phyloP scores from a whole-genome alignment of 345 rosid genomes.

The Psidium friedrichsthalianum region DNA sequence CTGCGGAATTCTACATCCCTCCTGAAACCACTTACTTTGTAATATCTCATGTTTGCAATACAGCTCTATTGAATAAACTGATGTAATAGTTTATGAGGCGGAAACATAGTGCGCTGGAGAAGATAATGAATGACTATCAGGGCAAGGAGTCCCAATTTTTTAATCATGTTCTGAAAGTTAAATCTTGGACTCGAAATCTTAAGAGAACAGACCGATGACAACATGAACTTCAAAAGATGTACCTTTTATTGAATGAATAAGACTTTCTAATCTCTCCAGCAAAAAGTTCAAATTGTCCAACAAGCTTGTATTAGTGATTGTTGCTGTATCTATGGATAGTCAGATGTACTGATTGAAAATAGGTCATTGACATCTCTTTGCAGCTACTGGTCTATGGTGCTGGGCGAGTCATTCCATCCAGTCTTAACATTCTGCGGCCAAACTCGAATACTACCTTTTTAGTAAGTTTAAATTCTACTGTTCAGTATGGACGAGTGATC shows the following conservation, averaged over 20 bases:
- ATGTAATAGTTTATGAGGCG: background rate
- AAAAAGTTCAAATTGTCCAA: background rate
- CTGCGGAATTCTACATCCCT: background rate
- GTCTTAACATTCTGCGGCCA: conserved; percentile 38
- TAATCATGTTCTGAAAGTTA: background rate
- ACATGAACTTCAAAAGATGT: background rate
- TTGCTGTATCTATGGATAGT: background rate
- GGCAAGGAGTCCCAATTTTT: background rate
- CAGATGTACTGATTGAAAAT: background rate
- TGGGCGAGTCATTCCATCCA: conserved; percentile 79
- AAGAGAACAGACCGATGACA: background rate
- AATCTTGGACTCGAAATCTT: background rate
- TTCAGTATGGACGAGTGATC: conserved; percentile 49
- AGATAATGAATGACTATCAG: background rate
- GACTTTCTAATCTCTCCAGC: background rate
- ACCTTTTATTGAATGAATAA: background rate
- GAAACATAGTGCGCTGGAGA: background rate
- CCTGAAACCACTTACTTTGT: background rate
- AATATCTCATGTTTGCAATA: background rate
- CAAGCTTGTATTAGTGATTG: background rate
- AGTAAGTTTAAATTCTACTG: conserved; percentile 47
- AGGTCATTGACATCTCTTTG: conserved; percentile 1
- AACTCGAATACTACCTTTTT: conserved; percentile 54
- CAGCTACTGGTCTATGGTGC: conserved; percentile 91
- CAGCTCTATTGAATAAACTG: background rate